Evolutionary conservation across 306 rosid species (phyloP).

Genomic region (Prunus persica): Prunus_persica_NCBIv2 NC_034009.1:34112501-34113000

Average conservation of each 20-base stretch:
- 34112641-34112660: conserved; percentile 55
- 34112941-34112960: conserved; percentile 55
- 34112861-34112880: not conserved
- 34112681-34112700: conserved; percentile 65
- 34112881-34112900: not conserved
- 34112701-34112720: conserved; percentile 63
- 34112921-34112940: conserved; percentile 42
- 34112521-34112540: conserved; percentile 62
- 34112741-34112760: conserved; percentile 50
- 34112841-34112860: not conserved
- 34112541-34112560: conserved; percentile 16
- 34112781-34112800: conserved; percentile 41
- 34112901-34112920: not conserved
- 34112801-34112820: conserved; percentile 54
- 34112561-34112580: not conserved
- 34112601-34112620: not conserved
- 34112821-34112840: conserved; percentile 43
- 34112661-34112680: conserved; percentile 59
- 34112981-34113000: conserved; percentile 60
- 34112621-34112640: conserved; percentile 43
- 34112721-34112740: conserved; percentile 64
- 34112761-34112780: conserved; percentile 67
- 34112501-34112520: conserved; percentile 71
- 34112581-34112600: not conserved
- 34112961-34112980: conserved; percentile 56